These are phyloP conservation scores for Parathielavia hyrcaniae DNA, from an alignment of 495 filamentous ascomycete species.

Conservation along the genomic window DNA sequence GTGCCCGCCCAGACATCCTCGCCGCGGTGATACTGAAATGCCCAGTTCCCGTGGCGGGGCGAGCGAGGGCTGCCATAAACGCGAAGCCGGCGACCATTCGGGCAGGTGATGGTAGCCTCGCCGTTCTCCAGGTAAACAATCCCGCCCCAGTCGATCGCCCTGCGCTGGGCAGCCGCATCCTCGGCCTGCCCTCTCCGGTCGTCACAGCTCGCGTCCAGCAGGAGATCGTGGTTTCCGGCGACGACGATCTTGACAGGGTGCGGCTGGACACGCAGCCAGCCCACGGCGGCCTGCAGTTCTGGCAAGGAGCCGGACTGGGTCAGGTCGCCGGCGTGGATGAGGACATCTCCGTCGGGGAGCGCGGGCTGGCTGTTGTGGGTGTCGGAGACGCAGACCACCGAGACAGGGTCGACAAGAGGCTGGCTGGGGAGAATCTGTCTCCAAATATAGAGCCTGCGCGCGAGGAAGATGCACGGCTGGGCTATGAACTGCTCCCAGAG, in stretches of 20 bases:
- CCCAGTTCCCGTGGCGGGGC: constrained; percentile 29
- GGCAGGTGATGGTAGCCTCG: constrained; percentile 25
- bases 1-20: constrained; percentile 23
- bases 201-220: constrained; percentile 22
- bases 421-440: neutral
- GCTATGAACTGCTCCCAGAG: constrained; percentile 17
- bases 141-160: constrained; percentile 38
- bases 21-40: constrained; percentile 26
- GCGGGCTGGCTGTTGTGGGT: constrained; percentile 63
- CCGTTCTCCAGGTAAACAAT: constrained; percentile 45
- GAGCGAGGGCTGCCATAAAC: constrained; percentile 41
- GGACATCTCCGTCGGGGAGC: constrained; percentile 70
- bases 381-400: constrained; percentile 77
- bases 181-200: constrained; percentile 3
- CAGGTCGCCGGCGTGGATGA: constrained; percentile 88
- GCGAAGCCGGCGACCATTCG: constrained; percentile 31
- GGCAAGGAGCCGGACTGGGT: constrained; percentile 65
- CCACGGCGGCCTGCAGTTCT: constrained; percentile 60
- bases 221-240: constrained; percentile 53
- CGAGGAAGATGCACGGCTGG: constrained; percentile 16
- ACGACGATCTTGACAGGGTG: constrained; percentile 68
- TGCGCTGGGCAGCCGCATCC: neutral
- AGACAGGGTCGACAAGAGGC: constrained; percentile 5
- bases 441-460: constrained; percentile 18
- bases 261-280: constrained; percentile 63